These are phyloP conservation scores for Botrytis medusae DNA, from an alignment of 2,329 filamentous ascomycete species.

Conservation along the genomic window DNA sequence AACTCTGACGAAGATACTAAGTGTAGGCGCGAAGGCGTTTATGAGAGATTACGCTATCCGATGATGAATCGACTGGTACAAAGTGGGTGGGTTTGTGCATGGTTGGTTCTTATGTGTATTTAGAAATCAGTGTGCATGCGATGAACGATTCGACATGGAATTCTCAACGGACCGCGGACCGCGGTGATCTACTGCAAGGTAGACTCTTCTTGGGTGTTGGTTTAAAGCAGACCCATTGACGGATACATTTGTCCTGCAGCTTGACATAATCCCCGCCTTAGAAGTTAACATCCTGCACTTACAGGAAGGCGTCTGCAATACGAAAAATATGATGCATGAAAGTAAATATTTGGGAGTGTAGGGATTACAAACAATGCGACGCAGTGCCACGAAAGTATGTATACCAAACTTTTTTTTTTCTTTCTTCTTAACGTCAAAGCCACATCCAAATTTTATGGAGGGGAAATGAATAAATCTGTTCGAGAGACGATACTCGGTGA, in stretches of 20 bases:
- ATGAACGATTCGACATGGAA: slow-evolving; percentile 11
- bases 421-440: slow-evolving; percentile 15
- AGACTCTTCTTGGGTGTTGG: slow-evolving; percentile 11
- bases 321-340: slow-evolving; percentile 15
- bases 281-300: slow-evolving; percentile 17
- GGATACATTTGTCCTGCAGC: slow-evolving; percentile 17
- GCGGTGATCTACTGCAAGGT: slow-evolving; percentile 18
- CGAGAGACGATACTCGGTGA: slow-evolving; percentile 6
- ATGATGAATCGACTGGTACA: slow-evolving; percentile 7
- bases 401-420: slow-evolving; percentile 10
- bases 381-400: slow-evolving; percentile 17
- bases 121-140: not conserved
- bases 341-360: slow-evolving; percentile 11
- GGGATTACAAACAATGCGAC: slow-evolving; percentile 19
- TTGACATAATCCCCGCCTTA: slow-evolving; percentile 18
- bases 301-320: slow-evolving; percentile 23
- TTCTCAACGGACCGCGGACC: slow-evolving; percentile 4
- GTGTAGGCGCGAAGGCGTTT: slow-evolving; percentile 17
- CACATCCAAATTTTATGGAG: slow-evolving; percentile 11
- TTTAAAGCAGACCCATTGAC: slow-evolving; percentile 18
- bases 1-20: slow-evolving; percentile 11
- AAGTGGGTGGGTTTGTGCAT: slow-evolving; percentile 20
- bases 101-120: slow-evolving; percentile 15
- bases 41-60: slow-evolving; percentile 22
- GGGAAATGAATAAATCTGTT: slow-evolving; percentile 13